Base-by-base conservation (phyloP, 768 basidiomycete genomes). In the Boletus vermiculosoides region DNA sequence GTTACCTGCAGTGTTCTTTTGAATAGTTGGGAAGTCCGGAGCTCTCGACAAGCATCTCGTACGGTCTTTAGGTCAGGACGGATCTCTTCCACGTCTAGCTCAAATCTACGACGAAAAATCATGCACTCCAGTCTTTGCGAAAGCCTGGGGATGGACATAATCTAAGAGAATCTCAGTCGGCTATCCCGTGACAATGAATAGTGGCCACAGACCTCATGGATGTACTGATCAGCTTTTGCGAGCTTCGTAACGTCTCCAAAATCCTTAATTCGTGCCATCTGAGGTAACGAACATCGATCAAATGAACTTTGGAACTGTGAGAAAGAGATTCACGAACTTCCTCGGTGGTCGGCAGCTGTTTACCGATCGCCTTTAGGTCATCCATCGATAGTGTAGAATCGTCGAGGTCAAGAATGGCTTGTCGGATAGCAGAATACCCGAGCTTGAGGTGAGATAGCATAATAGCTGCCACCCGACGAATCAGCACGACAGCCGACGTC, bases 211-310 rank as follows among this genome's bases (percentile, higher is more conserved):
- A 91, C 91, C 79, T 92, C 82, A 56, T 74, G 74, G 63, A 94
- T 88, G 71, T 90, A 95, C 64, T 86, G 87, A 66, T 98, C 94
- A 18, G 91, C 85, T 56, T 88, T 88, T 5, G 91, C 84, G 10
- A 96, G 79, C 65, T 87, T 89, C 41, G 78, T 76, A 13, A 88
- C 74, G 56, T 94, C 87, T 3, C 80, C 85, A 65, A 88, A 92
- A 28, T 82, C 82, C 56, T 80, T 83, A 41, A 96, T 78, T 13
- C 86, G 77, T 13, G 80, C 75, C 46, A 85, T 74, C 89, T 92
- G 10, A 25, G 20, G 54, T 50, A 20, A 56, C 28, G 18, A 52
- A 41, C 48, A 25, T 45, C 25, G 15, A 40, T 18, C 28, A 51
- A 36, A 52, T 10, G 11, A 25, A n/a, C 16, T 30, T 50, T 41